phyloP scores from a whole-genome alignment of 257 asterid species.

The Petunia secreta region DNA sequence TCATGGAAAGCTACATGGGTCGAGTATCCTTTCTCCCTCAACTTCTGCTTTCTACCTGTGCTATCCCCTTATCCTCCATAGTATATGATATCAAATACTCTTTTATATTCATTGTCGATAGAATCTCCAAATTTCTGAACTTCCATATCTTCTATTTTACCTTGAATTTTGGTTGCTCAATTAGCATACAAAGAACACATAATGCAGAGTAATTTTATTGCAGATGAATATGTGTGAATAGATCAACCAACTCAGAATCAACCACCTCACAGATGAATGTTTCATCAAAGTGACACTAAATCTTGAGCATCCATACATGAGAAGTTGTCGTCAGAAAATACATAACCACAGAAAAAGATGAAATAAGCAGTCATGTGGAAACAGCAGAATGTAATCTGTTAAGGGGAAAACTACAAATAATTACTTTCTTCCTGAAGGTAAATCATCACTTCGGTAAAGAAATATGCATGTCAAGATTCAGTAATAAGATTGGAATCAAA shows the following conservation, averaged over 20 bases:
- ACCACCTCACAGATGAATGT: neutral
- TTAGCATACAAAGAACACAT: neutral
- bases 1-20: neutral
- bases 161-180: neutral
- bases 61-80: neutral
- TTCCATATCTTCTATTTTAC: neutral
- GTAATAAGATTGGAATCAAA: neutral
- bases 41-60: neutral
- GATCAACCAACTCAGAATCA: neutral
- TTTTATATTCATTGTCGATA: too few relatives aligned
- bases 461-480: slow-evolving; percentile 44
- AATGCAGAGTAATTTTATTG: neutral
- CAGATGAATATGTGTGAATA: neutral
- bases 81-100: neutral
- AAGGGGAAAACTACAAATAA: neutral
- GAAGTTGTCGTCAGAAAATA: neutral
- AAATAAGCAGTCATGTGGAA: slow-evolving; percentile 19
- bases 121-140: neutral
- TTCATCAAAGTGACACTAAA: neutral
- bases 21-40: neutral
- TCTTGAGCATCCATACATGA: too few relatives aligned
- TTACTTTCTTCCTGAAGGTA: slow-evolving; percentile 21
- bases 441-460: slow-evolving; percentile 38
- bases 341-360: too few relatives aligned
- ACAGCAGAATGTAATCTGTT: neutral